Evolutionary conservation across 371 early-diverging fungal genomes (phyloP), one percentile per base, ranked within the genome.

Genomic region (Mortierella sp.): DNA sequence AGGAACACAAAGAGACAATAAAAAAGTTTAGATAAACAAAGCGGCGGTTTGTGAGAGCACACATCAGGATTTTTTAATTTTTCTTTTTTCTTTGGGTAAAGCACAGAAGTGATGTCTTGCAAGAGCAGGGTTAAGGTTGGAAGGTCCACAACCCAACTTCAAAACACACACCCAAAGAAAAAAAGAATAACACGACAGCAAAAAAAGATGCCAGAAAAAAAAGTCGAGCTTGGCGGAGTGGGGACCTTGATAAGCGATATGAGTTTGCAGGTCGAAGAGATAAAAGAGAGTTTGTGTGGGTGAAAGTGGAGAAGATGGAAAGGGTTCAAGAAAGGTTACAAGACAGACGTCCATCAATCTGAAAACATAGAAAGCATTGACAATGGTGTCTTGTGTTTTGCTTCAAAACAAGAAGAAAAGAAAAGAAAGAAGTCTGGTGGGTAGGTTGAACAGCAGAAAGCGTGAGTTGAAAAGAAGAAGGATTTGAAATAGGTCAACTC

Each of bases 81-180:
- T n/a, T 38, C 5, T 38, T 38, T 3, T 38, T 38, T 38, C 5
- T 38, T 38, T 38, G 42, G 42, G 9, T 34, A 31, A 38, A 34
- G n/a, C n/a, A n/a, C n/a, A 38, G 38, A 21, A 19, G 21, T n/a
- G 10, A 28, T 38, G 65, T 65, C 65, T 38, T 65, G 11, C 14
- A 60, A n/a, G 26, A 65, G 19, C 24, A 65, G 21, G 38, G 42
- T 65, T 65, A 65, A 65, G 65, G 65, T 65, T 65, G 10, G 65
- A 38, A 31, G 1, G 34, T n/a, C n/a, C 60, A 57, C 0, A 31
- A 28, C 14, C 60, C 60, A 60, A 0, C 13, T 28, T 28, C 14
- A 11, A 58, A 14, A n/a, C 28, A 26, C n/a, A 60, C 28, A 63
- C 34, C 26, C 34, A 38, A 14, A 14, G 16, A 63, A 63, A 38